Conservation (phyloP, 2,329 filamentous ascomycete species). For the Pseudocercospora pini-densiflorae region DNA sequence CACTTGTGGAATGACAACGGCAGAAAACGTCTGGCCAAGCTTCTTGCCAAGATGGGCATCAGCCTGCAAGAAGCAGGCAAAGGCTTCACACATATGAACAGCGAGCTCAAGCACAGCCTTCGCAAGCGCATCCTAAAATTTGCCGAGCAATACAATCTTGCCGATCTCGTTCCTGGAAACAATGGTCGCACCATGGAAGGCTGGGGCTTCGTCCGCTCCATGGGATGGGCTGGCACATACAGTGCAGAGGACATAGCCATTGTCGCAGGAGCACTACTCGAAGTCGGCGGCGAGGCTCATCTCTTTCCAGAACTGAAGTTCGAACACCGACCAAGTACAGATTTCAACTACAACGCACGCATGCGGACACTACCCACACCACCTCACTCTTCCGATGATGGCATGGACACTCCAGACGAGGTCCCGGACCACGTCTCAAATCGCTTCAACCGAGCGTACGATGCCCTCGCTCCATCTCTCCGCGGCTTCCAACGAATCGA, state of each 20-base stretch:
- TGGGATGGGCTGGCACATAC: conserved; percentile 95
- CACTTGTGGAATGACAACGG: conserved; percentile 95
- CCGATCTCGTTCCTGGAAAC: conserved; percentile 84
- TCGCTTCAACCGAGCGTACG: conserved; percentile 64
- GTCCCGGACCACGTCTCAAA: conserved; percentile 52
- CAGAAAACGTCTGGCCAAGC: conserved; percentile 85
- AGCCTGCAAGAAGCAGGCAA: conserved; percentile 92
- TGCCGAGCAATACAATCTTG: conserved; percentile 88
- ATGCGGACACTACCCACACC: conserved; percentile 39
- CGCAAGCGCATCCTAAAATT: conserved; percentile 87
- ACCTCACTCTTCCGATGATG: conserved; percentile 39
- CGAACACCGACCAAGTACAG: conserved; percentile 20
- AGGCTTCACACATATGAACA: conserved; percentile 98
- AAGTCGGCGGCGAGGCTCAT: conserved; percentile 66
- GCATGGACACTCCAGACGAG: conserved; percentile 31
- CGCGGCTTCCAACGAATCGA: conserved; percentile 74
- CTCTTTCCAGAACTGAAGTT: conserved; percentile 26
- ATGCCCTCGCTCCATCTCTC: conserved; percentile 55
- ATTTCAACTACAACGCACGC: conserved; percentile 35
- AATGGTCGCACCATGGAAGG: conserved; percentile 76
- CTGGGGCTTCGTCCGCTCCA: conserved; percentile 96
- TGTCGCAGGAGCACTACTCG: conserved; percentile 86
- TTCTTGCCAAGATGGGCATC: conserved; percentile 97
- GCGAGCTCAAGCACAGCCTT: conserved; percentile 88
- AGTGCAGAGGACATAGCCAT: conserved; percentile 95